Conservation (phyloP, 2,329 filamentous ascomycete species). For the Ophiostoma sp. region DNA sequence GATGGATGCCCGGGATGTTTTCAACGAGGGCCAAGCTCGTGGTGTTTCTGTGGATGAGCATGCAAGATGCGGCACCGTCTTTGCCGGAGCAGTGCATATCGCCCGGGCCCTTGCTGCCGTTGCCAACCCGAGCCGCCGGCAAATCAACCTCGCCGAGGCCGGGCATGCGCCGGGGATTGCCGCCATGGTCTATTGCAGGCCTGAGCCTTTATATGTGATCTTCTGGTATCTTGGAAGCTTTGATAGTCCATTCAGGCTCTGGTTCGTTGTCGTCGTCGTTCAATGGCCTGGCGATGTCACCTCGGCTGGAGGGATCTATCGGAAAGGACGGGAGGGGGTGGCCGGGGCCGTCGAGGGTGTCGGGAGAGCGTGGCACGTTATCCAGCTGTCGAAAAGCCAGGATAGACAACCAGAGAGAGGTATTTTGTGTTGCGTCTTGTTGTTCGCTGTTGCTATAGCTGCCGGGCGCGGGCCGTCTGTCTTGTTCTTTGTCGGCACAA, state of each 20-base stretch:
- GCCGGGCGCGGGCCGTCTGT: constrained; percentile 2
- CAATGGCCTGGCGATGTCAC: background rate
- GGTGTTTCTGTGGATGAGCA: background rate
- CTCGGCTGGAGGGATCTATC: background rate
- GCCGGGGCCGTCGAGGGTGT: background rate
- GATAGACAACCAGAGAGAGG: background rate
- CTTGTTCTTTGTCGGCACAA: constrained; percentile 12
- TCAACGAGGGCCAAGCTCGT: background rate
- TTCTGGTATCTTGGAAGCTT: background rate
- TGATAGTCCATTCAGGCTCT: background rate
- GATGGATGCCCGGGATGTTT: background rate
- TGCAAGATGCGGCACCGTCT: background rate
- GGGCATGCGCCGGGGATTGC: constrained; percentile 1
- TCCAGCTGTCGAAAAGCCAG: background rate
- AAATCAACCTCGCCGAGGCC: background rate
- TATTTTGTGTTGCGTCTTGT: background rate
- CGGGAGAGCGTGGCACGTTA: background rate
- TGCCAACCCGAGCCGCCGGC: background rate
- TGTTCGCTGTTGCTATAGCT: background rate
- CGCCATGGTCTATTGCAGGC: constrained; percentile 8
- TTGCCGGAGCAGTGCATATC: background rate
- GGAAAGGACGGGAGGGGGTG: background rate
- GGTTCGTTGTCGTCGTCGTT: background rate
- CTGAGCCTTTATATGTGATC: background rate
- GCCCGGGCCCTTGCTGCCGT: constrained; percentile 6